A percentile compares a stretch with the other conserved stretches of the same genome.
Evolutionary conservation across 148 eudicot genomes (phyloP).

Genomic region (Rhododendron ovatum): DNA sequence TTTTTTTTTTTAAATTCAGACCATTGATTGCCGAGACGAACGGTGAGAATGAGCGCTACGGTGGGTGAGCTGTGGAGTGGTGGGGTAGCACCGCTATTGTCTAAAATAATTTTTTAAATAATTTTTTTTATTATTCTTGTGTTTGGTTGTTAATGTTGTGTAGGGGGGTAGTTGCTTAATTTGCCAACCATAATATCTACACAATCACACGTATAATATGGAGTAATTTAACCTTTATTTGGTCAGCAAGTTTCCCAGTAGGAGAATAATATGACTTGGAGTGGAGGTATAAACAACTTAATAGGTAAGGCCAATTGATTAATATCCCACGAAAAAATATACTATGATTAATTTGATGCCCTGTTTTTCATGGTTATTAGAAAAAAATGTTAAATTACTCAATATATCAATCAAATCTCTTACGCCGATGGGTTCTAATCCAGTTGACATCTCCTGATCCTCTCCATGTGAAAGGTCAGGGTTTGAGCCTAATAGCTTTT

Average conservation of each 20-base stretch:
- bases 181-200: not conserved
- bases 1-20: too few relatives aligned
- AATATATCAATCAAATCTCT: not conserved
- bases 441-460: too few relatives aligned
- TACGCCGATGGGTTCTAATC: too few relatives aligned
- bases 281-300: not conserved
- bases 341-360: not conserved
- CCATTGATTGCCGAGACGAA: too few relatives aligned
- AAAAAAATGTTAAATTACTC: too few relatives aligned
- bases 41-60: too few relatives aligned
- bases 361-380: not conserved
- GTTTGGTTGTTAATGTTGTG: not conserved
- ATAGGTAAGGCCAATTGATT: not conserved
- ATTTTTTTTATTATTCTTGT: not conserved
- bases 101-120: not conserved
- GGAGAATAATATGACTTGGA: conserved; percentile 4
- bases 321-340: not conserved
- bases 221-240: not conserved
- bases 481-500: too few relatives aligned
- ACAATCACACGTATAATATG: not conserved
- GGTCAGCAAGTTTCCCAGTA: not conserved
- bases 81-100: not conserved
- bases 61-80: too few relatives aligned
- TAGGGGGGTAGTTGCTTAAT: not conserved
- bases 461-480: too few relatives aligned